Base-by-base conservation (phyloP, 805 yeast species). In the Metschnikowia similis region DNA sequence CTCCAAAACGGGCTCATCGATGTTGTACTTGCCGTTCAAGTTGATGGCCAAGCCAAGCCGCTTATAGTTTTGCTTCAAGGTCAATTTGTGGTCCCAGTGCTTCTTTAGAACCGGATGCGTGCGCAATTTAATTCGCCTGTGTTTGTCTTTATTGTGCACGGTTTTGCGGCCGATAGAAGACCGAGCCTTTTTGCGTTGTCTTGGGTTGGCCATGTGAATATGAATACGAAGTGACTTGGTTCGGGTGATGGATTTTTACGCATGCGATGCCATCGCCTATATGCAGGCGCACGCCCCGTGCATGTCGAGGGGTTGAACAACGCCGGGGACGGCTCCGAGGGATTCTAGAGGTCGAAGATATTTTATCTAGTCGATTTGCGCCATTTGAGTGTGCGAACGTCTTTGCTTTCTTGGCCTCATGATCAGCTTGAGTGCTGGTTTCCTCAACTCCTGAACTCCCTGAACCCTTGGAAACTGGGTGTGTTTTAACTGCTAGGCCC, bases 1-100 rank as follows among this genome's bases (percentile, higher is more conserved):
- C 64, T 59, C 64, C n/a, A 82, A 66, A 37, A 76, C 72, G 49
- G 78, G 79, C 61, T 89, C 96, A n/a, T 67, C 70, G 43, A 97
- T 97, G 52, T 97, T 98, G 1, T 96, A 44, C 21, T 39, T 36
- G 27, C 41, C 39, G 32, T 44, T 50, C 35, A 91, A 67, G 57
- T 82, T 81, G 9, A 87, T 76, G 35, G 82, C 74, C 47, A 94
- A 73, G 3, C 99, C 99, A 29, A 94, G 70, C 55, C 75, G 81
- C 59, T 84, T 84, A 70, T 94, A 92, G 66, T 94, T 94, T 65
- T 94, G 98, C 47, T 82, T 77, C 52, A 91, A 71, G 0, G 98
- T 91, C 49, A 85, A 74, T 10, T 80, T 78, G 51, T 83, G 79
- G 68, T 94, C 96, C 99, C 99, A 94, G 66, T 90, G 80, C 32